phyloP scores from a whole-genome alignment of 176 grass and related monocot species.

The Bromus sterilis region DNA sequence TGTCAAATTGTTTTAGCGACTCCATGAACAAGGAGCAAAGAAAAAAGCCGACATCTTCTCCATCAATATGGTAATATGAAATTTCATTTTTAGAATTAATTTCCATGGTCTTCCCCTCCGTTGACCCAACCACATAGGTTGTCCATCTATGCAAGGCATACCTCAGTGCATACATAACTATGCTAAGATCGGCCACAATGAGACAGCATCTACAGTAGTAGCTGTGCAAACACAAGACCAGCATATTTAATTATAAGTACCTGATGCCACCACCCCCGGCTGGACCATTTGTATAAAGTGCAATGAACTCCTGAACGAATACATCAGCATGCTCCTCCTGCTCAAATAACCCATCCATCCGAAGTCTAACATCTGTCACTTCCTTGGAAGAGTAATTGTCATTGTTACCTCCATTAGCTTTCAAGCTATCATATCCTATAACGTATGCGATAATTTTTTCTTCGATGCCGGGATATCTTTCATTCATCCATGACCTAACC shows the following conservation, averaged over 20 bases:
- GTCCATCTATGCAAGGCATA: not conserved
- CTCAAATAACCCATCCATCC: conserved; percentile 86
- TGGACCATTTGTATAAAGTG: conserved; percentile 91
- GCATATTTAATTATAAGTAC: conserved; percentile 24
- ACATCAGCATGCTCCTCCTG: conserved; percentile 68
- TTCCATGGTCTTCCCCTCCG: no score
- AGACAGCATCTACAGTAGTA: not conserved
- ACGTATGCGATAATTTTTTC: conserved; percentile 62
- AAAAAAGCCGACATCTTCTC: not conserved
- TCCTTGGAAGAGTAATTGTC: conserved; percentile 28
- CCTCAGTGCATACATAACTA: not conserved
- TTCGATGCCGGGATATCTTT: conserved; percentile 61
- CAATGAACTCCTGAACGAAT: conserved; percentile 82
- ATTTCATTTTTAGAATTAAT: not conserved
- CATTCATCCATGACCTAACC: conserved; percentile 85
- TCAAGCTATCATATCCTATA: conserved; percentile 78
- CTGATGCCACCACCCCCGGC: conserved; percentile 86
- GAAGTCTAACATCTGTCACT: conserved; percentile 64
- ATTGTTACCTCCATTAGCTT: conserved; percentile 36
- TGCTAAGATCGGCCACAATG: not conserved
- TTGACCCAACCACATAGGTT: not conserved
- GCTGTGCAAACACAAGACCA: not conserved
- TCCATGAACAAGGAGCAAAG: not conserved
- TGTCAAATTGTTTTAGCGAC: conserved; percentile 3
- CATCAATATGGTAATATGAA: not conserved